Conservation (phyloP, 2,329 filamentous ascomycete species). For the Rutstroemia sp. region DNA sequence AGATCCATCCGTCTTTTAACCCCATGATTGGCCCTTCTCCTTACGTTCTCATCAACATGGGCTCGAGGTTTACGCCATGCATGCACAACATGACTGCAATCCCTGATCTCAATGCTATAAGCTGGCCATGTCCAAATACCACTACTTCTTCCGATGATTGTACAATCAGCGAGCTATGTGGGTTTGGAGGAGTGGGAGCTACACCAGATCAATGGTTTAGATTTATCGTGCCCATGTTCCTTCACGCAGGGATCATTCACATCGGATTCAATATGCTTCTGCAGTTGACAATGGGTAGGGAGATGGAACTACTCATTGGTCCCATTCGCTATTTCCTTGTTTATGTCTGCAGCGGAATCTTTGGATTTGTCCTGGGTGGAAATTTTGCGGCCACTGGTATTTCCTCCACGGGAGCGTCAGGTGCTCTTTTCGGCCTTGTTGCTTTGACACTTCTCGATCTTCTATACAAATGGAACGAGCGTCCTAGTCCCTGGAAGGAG, state of each 20-base stretch:
- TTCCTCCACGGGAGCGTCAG: constrained; percentile 82
- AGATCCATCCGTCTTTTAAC: constrained; percentile 72
- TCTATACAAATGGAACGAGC: constrained; percentile 84
- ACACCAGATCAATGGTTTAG: constrained; percentile 90
- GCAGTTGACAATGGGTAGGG: constrained; percentile 80
- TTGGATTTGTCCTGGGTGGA: constrained; percentile 89
- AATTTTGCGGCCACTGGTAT: constrained; percentile 83
- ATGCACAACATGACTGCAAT: constrained; percentile 77
- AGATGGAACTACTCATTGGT: constrained; percentile 89
- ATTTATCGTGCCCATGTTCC: constrained; percentile 91
- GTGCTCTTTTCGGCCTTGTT: constrained; percentile 84
- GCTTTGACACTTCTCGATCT: constrained; percentile 84
- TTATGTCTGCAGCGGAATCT: constrained; percentile 87
- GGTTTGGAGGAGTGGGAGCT: constrained; percentile 52
- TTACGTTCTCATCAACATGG: constrained; percentile 93
- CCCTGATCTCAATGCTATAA: constrained; percentile 44
- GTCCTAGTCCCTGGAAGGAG: constrained; percentile 69
- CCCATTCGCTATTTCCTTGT: constrained; percentile 82
- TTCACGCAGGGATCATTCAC: constrained; percentile 89
- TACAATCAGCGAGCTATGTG: constrained; percentile 72
- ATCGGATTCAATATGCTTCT: constrained; percentile 93
- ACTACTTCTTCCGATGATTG: constrained; percentile 58
- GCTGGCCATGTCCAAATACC: constrained; percentile 77
- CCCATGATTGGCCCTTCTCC: constrained; percentile 94
- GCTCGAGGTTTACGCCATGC: constrained; percentile 83